Base-by-base conservation (phyloP, 805 yeast species). In the Saturnispora sanitii region DNA sequence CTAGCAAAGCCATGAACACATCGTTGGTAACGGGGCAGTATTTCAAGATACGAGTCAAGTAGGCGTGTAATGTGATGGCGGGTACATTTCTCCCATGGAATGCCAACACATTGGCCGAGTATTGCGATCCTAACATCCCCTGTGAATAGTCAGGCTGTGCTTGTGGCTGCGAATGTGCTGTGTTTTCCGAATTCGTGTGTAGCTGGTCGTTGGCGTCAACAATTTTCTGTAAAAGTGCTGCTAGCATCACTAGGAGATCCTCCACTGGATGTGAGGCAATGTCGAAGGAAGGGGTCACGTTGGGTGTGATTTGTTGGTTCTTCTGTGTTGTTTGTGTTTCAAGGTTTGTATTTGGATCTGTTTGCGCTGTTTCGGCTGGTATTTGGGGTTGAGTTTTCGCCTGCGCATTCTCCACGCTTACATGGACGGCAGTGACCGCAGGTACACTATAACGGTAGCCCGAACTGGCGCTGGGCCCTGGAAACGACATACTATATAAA, bases 21-120 rank as follows among this genome's bases (percentile, higher is more conserved):
- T 92, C 97, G 61, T 90, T 90, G 2, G 98, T 88, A n/a, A 92
- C 92, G 0, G 99, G 97, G 60, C 99, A 92, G 63, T 92, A 92
- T 61, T 90, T 90, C 57, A 90, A 74, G 22, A 92, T 90, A 55
- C 98, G 77, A 33, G 85, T 74, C 45, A 92, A 69, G 57, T 92
- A 92, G 17, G 94, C 92, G 53, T 86, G 87, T 36, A 92, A 70
- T 11, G 88, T 76, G 40, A 92, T 92, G n/a, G 94, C 95, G 1
- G 98, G 98, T 8, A 92, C 80, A 56, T 90, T 94, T 44, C 94
- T 79, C 15, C 98, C 98, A 60, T 87, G 95, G 59, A 92, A 92
- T 35, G 95, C 92, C 43, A 90, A 65, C 4, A 90, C 84, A 45
- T 77, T 78, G 3, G 79, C 82, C 13, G 75, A 64, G 49, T 74